These are phyloP conservation scores for Hymenoscyphus fructigenus DNA, from an alignment of 2,329 filamentous ascomycete genomes.

Conservation along the genomic window DNA sequence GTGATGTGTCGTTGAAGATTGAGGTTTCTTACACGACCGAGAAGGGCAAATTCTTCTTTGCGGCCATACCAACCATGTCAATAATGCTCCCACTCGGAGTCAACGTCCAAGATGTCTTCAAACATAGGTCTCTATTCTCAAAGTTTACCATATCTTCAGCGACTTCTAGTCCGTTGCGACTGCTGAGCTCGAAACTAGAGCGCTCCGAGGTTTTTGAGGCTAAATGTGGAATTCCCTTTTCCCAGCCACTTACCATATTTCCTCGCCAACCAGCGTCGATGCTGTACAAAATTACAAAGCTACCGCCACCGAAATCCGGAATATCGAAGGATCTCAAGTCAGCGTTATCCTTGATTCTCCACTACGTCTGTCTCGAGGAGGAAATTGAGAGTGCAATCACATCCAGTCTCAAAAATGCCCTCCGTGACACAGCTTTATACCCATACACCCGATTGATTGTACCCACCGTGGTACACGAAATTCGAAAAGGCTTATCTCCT, in stretches of 20 bases:
- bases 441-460: conserved; percentile 50
- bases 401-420: conserved; percentile 42
- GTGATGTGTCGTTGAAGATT: conserved; percentile 69
- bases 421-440: conserved; percentile 43
- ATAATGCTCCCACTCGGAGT: conserved; percentile 84
- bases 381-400: conserved; percentile 60
- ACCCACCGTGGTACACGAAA: conserved; percentile 45
- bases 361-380: conserved; percentile 75
- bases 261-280: conserved; percentile 78
- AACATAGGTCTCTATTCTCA: conserved; percentile 77
- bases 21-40: conserved; percentile 73
- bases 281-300: conserved; percentile 71
- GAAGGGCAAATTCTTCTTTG: conserved; percentile 63
- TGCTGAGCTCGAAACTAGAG: conserved; percentile 69
- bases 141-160: conserved; percentile 88
- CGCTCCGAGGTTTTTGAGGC: conserved; percentile 69
- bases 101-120: conserved; percentile 96
- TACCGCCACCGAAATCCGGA: conserved; percentile 14
- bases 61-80: conserved; percentile 61
- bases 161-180: conserved; percentile 68
- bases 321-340: conserved; percentile 37
- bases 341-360: conserved; percentile 64
- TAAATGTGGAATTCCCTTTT: conserved; percentile 55
- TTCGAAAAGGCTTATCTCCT: conserved; percentile 45
- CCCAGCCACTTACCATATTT: conserved; percentile 64